phyloP scores from a whole-genome alignment of 2,329 filamentous ascomycete genomes.

The Fusarium tjaetaba region DNA sequence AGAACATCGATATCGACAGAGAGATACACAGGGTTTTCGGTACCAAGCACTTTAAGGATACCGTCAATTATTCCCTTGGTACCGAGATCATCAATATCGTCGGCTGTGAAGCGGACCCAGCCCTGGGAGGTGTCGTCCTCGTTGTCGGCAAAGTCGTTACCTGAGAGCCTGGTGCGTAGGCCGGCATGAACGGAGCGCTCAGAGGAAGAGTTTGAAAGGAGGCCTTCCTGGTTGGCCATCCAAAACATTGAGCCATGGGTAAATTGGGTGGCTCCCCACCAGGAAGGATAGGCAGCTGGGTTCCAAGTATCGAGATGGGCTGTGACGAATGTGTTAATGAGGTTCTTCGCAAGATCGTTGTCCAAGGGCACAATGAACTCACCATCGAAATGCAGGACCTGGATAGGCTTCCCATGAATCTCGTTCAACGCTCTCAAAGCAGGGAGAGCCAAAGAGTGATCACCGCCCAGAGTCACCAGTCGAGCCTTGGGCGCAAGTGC shows the following conservation, averaged over 20 bases:
- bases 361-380: neutral
- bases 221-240: constrained; percentile 82
- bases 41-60: constrained; percentile 79
- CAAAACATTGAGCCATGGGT: constrained; percentile 94
- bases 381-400: constrained; percentile 78
- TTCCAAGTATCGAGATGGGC: constrained; percentile 87
- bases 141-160: constrained; percentile 72
- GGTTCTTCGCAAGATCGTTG: neutral
- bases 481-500: constrained; percentile 56
- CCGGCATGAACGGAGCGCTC: constrained; percentile 85
- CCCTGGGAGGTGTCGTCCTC: constrained; percentile 79
- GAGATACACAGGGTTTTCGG: constrained; percentile 81
- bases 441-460: constrained; percentile 76
- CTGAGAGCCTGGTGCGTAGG: constrained; percentile 78
- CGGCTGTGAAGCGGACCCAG: constrained; percentile 80
- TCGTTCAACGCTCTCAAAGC: constrained; percentile 73
- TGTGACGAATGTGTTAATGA: constrained; percentile 18
- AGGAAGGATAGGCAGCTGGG: constrained; percentile 79
- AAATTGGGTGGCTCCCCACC: constrained; percentile 75
- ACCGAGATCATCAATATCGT: constrained; percentile 88
- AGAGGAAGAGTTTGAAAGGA: constrained; percentile 75
- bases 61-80: constrained; percentile 73
- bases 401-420: constrained; percentile 69
- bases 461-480: constrained; percentile 76
- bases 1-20: constrained; percentile 86